Evolutionary conservation across 352 stramenopile genomes (phyloP), one percentile per base, ranked within the genome.

Genomic region (Phytopythium vexans): DNA sequence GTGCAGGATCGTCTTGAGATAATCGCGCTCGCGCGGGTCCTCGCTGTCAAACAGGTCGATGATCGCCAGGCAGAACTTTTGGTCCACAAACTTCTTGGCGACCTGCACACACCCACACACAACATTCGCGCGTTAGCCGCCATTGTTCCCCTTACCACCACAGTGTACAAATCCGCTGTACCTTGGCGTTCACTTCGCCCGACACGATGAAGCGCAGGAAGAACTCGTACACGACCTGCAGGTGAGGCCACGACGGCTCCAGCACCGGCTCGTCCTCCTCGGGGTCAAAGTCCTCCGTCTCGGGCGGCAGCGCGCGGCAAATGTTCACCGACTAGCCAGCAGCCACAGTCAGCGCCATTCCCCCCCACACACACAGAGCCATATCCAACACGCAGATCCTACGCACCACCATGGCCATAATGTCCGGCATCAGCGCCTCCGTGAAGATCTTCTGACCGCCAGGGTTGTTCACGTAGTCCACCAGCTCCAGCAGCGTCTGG

Each of bases 1-100:
- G 64, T 99, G 97, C 46, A 99, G 71, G 56, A 99, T 99, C 4
- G 97, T 99, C 77, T 99, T 99, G 38, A 99, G 77, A 70, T 99
- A 99, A 62, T 99, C 97, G 40, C 97, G 79, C 74, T 99, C 97
- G 41, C 97, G 89, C 54, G 96, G 96, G 81, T 99, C 97, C 68
- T 99, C 96, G 21, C 80, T 97, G 78, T 90, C 77, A 52, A 92
- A 91, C 3, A 99, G 84, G 41, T 98, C 92, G 37, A 99, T 96
- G 38, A 99, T 79, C 38, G 92, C 77, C 32, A 97, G 74, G 65
- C 95, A 98, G 70, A 99, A 98, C 59, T 96, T 94, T 73, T 99
- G 94, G 72, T 98, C 94, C 36, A 99, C 87, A 81, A 97, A 98
- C 65, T 98, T 98, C 78, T 99, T 99, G 9, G 96, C 66, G 86